phyloP scores from a whole-genome alignment of 73 alveolate genomes.

The Tetrahymena malaccensis region DNA sequence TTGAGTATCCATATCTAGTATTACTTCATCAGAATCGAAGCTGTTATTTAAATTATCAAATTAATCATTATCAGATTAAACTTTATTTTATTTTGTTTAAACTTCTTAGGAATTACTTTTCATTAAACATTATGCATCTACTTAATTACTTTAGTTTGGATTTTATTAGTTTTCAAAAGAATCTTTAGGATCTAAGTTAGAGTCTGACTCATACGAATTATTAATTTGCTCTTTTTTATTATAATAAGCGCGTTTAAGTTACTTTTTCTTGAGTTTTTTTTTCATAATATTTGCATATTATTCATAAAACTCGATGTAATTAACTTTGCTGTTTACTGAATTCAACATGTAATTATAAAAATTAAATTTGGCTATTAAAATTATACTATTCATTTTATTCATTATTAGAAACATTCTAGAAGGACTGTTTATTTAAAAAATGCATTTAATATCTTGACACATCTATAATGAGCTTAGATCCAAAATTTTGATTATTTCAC shows the following conservation, averaged over 20 bases:
- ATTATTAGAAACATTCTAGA: neutral
- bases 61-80: too few species aligned
- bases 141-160: too few species aligned
- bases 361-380: neutral
- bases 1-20: neutral
- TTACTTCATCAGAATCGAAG: neutral
- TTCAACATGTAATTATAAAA: neutral
- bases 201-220: neutral
- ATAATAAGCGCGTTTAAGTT: neutral
- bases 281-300: neutral
- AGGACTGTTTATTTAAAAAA: neutral
- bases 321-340: neutral
- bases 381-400: neutral
- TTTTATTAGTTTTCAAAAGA: neutral
- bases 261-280: too few species aligned
- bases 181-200: neutral
- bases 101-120: too few species aligned
- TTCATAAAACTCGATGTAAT: neutral
- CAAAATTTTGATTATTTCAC: neutral
- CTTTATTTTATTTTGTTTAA: too few species aligned
- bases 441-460: neutral
- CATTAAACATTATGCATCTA: neutral
- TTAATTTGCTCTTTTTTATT: too few species aligned
- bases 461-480: neutral
- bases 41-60: neutral